Evolutionary conservation across 2,329 filamentous ascomycete species (phyloP).

Genomic region (Cladophialophora bantiana): DNA sequence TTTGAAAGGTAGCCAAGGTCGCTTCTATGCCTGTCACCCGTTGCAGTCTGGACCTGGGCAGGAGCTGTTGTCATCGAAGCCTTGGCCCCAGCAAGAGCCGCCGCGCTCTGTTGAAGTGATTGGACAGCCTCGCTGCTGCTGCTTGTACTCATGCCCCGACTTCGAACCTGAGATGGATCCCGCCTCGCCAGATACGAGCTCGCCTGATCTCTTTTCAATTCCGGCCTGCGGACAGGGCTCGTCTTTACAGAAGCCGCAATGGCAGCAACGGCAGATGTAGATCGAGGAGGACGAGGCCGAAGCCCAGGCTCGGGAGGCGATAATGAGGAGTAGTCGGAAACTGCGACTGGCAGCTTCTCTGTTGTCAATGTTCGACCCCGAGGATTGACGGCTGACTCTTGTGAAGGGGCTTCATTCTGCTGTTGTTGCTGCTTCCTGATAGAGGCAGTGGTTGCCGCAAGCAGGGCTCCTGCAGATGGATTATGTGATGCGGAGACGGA

Average conservation of each 20-base stretch:
- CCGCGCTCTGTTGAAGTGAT: slow-evolving; percentile 26
- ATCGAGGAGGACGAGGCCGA: slow-evolving; percentile 29
- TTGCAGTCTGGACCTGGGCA: slow-evolving; percentile 14
- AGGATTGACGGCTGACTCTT: slow-evolving; percentile 16
- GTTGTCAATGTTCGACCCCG: slow-evolving; percentile 27
- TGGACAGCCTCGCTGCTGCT: slow-evolving; percentile 24
- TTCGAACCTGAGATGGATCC: slow-evolving; percentile 22
- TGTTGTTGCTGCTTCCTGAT: slow-evolving; percentile 29
- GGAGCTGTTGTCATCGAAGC: slow-evolving; percentile 33
- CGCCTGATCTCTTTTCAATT: slow-evolving; percentile 22
- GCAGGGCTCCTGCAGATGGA: slow-evolving; percentile 34
- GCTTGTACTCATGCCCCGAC: slow-evolving; percentile 31
- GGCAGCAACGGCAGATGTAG: slow-evolving; percentile 37
- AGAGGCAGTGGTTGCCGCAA: slow-evolving; percentile 33
- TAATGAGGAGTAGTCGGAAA: slow-evolving; percentile 17
- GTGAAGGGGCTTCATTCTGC: slow-evolving; percentile 5
- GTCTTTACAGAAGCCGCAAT: slow-evolving; percentile 35
- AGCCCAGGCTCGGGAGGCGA: slow-evolving; percentile 26
- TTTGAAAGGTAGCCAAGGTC: slow-evolving; percentile 26
- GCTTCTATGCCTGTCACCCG: slow-evolving; percentile 26
- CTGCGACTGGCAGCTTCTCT: slow-evolving; percentile 22
- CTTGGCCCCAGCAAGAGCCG: slow-evolving; percentile 33
- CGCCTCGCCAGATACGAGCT: slow-evolving; percentile 24
- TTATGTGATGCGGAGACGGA: slow-evolving; percentile 29
- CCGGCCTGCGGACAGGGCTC: slow-evolving; percentile 34